These are phyloP conservation scores for Phialophora expanda DNA, from an alignment of 2,329 filamentous ascomycete species.

Conservation along the genomic window DNA sequence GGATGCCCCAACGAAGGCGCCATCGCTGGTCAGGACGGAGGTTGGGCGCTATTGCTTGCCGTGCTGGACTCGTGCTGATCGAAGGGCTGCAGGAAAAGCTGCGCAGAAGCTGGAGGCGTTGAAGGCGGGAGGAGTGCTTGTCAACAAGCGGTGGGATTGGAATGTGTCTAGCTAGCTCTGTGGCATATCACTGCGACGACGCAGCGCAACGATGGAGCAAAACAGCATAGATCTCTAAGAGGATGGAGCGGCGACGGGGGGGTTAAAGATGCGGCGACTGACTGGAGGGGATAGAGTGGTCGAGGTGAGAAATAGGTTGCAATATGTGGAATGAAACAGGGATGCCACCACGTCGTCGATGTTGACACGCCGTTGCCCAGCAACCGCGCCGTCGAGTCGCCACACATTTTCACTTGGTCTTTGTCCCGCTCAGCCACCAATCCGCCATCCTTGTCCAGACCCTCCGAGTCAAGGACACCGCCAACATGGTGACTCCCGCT, in stretches of 20 bases:
- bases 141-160: constrained; percentile 22
- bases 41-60: neutral
- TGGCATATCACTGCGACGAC: constrained; percentile 23
- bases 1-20: constrained; percentile 47
- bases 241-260: constrained; percentile 3
- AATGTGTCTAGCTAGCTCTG: constrained; percentile 24
- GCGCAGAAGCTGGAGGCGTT: constrained; percentile 9
- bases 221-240: constrained; percentile 8
- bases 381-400: neutral
- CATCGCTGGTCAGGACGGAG: constrained; percentile 29
- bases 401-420: neutral
- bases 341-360: neutral
- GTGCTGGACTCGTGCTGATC: neutral
- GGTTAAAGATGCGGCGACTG: constrained; percentile 20
- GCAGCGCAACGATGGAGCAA: constrained; percentile 14
- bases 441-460: neutral
- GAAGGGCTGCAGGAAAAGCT: neutral
- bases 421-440: neutral
- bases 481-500: constrained; percentile 26
- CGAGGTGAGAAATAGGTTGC: neutral
- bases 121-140: constrained; percentile 8
- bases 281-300: constrained; percentile 12
- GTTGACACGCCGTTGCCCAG: constrained; percentile 9
- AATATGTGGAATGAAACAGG: constrained; percentile 16
- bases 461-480: constrained; percentile 34